These are phyloP conservation scores for Herpetomonas samuelpessoai DNA, from an alignment of 208 protist species.

Conservation along the genomic window DNA sequence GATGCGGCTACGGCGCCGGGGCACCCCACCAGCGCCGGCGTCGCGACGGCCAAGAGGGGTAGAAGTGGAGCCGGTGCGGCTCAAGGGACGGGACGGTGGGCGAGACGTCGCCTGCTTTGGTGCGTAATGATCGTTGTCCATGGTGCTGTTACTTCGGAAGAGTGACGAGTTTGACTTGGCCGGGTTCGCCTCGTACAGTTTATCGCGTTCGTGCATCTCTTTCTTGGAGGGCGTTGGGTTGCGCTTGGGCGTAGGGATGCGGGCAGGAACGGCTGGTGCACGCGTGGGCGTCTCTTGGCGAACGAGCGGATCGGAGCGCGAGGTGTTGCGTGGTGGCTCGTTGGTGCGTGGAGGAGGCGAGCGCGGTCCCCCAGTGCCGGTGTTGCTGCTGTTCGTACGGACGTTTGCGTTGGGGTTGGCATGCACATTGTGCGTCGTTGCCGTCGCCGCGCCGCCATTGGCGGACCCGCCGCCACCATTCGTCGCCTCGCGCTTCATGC, in stretches of 20 bases:
- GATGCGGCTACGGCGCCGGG: constrained; percentile 69
- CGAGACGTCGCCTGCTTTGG: constrained; percentile 19
- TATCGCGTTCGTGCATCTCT: constrained; percentile 21
- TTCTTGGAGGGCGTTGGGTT: constrained; percentile 29
- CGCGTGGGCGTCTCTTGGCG: constrained; percentile 5
- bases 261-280: constrained; percentile 2
- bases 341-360: constrained; percentile 10
- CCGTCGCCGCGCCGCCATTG: constrained; percentile 9
- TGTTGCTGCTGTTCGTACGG: constrained; percentile 10
- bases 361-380: background rate
- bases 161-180: constrained; percentile 5
- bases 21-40: constrained; percentile 9
- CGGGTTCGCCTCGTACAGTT: constrained; percentile 18
- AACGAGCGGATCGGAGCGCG: background rate
- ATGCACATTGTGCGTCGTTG: background rate
- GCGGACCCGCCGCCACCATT: background rate
- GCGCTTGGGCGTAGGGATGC: constrained; percentile 13
- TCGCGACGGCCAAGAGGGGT: constrained; percentile 40
- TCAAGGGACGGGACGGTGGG: constrained; percentile 59
- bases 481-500: constrained; percentile 76
- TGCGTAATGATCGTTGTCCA: constrained; percentile 24
- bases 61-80: constrained; percentile 52
- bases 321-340: constrained; percentile 4
- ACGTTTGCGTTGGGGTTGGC: constrained; percentile 7
- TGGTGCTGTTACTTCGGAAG: constrained; percentile 13